Base-by-base conservation (phyloP, 352 stramenopile species). In the Globisporangium splendens region DNA sequence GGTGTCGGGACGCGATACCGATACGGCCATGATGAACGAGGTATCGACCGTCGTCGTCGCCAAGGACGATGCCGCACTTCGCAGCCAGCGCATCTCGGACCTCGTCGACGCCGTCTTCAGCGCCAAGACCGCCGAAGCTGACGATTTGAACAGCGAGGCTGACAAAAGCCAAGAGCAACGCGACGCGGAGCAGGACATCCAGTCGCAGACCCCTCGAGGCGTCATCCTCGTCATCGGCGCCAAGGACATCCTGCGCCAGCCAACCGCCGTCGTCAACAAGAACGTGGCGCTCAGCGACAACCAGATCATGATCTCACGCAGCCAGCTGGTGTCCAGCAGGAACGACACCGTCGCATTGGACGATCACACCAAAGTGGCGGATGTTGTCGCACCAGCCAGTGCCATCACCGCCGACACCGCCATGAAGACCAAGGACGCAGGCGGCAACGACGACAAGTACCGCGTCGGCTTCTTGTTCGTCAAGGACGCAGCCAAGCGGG, bases 21-120 rank as follows among this genome's bases (percentile, higher is more conserved):
- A 73, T 52, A 21, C 56, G 0, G 57, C 62, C 43, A 28, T 70
- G 22, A 73, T 76, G 68, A 76, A 49, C 43, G 73, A 76, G 68
- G 68, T 61, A 1, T 70, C 65, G 43, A 57, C 68, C 6, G 64
- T 73, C 1, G 65, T 76, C 3, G 55, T 61, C 0, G 28, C 68
- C 53, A 73, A 70, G 62, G 61, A 54, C 15, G 56, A 75, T 18
- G n/a, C 46, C 2, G 20, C 54, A n/a, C 14, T 43, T 18, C 51
- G 66, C 5, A 18, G 47, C 24, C 46, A 51, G 11, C 44, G 50
- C 56, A 72, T 75, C 38, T 44, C 50, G 13, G 33, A 62, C 24
- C 39, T 55, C 22, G n/a, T 46, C 35, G 46, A 54, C 28, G 15
- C n/a, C 24, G 24, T 15, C 24, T 31, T 31, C 24, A 2, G 24